Evolutionary conservation across 495 filamentous ascomycete species (phyloP).

Genomic region (Aspergillus haitiensis): DNA sequence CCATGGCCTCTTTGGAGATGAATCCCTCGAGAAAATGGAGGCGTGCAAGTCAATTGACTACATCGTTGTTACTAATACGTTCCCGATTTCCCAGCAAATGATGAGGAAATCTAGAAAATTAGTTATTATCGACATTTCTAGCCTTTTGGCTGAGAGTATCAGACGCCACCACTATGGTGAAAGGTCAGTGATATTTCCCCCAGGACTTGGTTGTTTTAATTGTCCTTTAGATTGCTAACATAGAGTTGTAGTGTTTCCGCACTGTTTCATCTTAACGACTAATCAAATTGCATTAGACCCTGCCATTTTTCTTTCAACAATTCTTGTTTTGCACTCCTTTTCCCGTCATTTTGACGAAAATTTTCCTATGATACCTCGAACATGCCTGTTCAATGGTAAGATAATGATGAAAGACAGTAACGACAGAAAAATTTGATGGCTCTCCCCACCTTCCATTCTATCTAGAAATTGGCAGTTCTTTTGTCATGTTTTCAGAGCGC

Average conservation of each 20-base stretch:
- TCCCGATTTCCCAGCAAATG: constrained; percentile 78
- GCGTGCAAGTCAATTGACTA: constrained; percentile 87
- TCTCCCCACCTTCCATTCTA: constrained; percentile 9
- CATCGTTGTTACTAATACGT: constrained; percentile 95
- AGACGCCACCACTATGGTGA: constrained; percentile 90
- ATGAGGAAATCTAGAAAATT: constrained; percentile 74
- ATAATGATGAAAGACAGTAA: constrained; percentile 29
- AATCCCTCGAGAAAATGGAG: constrained; percentile 88
- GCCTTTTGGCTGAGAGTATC: constrained; percentile 86
- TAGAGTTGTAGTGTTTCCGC: constrained; percentile 69
- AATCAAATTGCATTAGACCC: constrained; percentile 9
- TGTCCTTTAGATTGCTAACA: constrained; percentile 21
- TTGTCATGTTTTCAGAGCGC: constrained; percentile 14
- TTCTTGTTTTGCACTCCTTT: background rate
- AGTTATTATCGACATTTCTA: constrained; percentile 83
- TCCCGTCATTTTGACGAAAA: background rate
- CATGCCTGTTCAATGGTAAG: constrained; percentile 19
- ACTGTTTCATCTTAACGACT: constrained; percentile 67
- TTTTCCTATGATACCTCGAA: constrained; percentile 8
- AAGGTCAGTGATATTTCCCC: constrained; percentile 43
- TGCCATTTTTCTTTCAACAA: background rate
- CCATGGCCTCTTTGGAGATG: constrained; percentile 87
- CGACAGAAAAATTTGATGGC: constrained; percentile 26
- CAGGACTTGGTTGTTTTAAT: constrained; percentile 20
- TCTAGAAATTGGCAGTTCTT: constrained; percentile 15